These are phyloP conservation scores for Beauveria bassiana DNA, from an alignment of 2,329 filamentous ascomycete species.

Conservation along the genomic window DNA sequence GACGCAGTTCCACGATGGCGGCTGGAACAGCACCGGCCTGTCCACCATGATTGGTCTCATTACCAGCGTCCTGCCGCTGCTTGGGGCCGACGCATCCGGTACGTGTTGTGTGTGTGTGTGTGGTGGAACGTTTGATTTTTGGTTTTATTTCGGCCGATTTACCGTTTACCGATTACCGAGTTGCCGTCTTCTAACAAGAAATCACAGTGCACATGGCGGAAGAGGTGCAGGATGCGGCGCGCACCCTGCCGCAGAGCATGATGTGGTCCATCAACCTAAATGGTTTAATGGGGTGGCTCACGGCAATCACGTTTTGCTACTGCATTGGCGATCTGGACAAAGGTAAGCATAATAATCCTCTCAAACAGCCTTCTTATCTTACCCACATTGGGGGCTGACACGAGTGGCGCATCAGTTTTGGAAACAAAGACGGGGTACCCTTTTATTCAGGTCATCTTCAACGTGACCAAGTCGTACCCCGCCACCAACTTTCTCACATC, in stretches of 20 bases:
- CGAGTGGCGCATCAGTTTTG: neutral
- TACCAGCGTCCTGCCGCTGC: slow-evolving; percentile 26
- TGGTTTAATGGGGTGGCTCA: slow-evolving; percentile 33
- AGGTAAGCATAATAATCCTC: neutral
- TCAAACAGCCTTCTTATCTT: neutral
- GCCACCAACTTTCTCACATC: slow-evolving; percentile 15
- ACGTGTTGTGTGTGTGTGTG: neutral
- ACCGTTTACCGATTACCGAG: neutral
- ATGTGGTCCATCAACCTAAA: slow-evolving; percentile 17
- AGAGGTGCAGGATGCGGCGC: slow-evolving; percentile 14
- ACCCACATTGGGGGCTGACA: neutral
- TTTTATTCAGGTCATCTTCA: slow-evolving; percentile 20
- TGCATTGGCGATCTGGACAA: slow-evolving; percentile 23
- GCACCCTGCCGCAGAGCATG: slow-evolving; percentile 13
- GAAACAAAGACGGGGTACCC: slow-evolving; percentile 17
- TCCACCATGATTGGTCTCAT: slow-evolving; percentile 31
- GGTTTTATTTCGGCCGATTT: neutral
- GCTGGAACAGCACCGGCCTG: slow-evolving; percentile 25
- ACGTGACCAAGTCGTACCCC: slow-evolving; percentile 14
- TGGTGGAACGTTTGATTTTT: too few relatives aligned
- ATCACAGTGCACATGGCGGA: slow-evolving; percentile 16
- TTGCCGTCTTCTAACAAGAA: neutral
- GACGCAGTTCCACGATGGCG: slow-evolving; percentile 23
- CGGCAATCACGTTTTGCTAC: slow-evolving; percentile 28
- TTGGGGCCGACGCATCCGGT: slow-evolving; percentile 23